phyloP scores from a whole-genome alignment of 169 alveolate species.

The Eimeria zaria region DNA sequence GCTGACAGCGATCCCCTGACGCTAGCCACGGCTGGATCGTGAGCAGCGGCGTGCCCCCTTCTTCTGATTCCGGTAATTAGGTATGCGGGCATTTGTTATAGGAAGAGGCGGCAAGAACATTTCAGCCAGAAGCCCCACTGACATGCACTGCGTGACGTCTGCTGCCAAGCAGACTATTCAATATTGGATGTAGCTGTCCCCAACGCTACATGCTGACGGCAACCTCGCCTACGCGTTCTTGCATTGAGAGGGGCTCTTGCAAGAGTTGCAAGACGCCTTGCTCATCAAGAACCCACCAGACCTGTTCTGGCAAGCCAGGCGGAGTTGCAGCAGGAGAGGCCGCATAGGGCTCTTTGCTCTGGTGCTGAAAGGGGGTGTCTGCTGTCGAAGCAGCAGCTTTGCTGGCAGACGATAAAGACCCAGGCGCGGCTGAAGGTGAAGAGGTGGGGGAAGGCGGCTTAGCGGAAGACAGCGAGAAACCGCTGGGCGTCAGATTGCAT shows the following conservation, averaged over 20 bases:
- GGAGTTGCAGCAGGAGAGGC: not conserved
- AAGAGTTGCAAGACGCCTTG: constrained; percentile 58
- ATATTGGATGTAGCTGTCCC: not conserved
- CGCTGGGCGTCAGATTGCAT: constrained; percentile 62
- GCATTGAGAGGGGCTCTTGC: constrained; percentile 75
- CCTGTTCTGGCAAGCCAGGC: not conserved
- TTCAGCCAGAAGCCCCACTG: not conserved
- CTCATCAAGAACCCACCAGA: constrained; percentile 62
- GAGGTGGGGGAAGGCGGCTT: not conserved
- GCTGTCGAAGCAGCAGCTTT: not conserved
- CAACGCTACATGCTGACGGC: not conserved
- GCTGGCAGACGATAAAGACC: not conserved
- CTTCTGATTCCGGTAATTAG: not conserved
- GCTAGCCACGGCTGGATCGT: not conserved
- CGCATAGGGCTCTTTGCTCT: not conserved
- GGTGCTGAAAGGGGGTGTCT: not conserved
- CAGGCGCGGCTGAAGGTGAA: not conserved
- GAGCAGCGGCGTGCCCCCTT: not conserved
- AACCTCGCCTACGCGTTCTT: constrained; percentile 49
- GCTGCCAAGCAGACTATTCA: not conserved
- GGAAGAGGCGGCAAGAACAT: not conserved
- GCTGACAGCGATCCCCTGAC: not conserved
- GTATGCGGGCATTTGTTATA: not conserved
- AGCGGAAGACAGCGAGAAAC: not conserved
- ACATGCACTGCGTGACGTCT: not conserved